Percentiles rank a stretch among this genome's conserved stretches.
Conservation (phyloP, 257 asterid species). For the Gentiana straminea region DNA sequence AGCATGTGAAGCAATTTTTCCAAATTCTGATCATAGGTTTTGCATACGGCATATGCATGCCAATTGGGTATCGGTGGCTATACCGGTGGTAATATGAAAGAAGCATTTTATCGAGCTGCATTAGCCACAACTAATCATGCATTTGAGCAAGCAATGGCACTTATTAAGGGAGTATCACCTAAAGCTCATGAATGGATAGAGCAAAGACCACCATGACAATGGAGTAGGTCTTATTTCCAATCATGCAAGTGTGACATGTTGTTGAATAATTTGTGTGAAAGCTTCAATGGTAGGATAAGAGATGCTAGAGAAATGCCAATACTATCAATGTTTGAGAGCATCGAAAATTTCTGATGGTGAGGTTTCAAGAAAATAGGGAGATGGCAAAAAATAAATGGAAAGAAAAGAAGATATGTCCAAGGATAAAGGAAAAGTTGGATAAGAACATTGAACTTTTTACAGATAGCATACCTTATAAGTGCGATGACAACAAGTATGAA, state of each 20-base stretch:
- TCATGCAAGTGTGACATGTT: background rate
- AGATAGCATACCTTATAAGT: background rate
- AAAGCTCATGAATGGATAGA: background rate
- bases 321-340: background rate
- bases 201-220: background rate
- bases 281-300: background rate
- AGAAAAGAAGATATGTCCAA: background rate
- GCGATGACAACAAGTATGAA: background rate
- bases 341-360: background rate
- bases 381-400: background rate
- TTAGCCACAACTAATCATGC: background rate
- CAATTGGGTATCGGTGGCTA: background rate
- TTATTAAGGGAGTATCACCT: rapidly evolving
- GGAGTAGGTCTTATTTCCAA: background rate
- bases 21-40: background rate
- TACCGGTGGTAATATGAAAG: no score
- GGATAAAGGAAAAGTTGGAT: background rate
- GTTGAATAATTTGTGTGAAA: background rate
- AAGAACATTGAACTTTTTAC: background rate
- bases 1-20: background rate
- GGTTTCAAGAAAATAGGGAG: background rate
- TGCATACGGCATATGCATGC: background rate
- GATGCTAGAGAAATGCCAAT: background rate
- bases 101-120: no score
- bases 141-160: background rate